Evolutionary conservation across 345 rosid genomes (phyloP).

Genomic region (Euphorbia tirucalli): DNA sequence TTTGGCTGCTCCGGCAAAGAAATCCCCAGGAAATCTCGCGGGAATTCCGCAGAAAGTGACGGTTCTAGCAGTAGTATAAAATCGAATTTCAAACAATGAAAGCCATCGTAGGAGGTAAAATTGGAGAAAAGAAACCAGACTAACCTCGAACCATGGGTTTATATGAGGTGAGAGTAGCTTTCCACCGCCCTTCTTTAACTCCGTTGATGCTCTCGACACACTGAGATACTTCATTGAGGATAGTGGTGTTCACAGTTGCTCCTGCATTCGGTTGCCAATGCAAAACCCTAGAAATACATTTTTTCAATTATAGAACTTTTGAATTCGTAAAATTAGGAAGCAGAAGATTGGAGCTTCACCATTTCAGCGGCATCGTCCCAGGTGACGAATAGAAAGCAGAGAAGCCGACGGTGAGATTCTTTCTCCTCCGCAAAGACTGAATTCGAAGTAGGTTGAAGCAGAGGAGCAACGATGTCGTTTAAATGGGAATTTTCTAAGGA

Average conservation of each 20-base stretch:
- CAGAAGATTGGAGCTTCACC: not conserved
- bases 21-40: constrained; percentile 79
- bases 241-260: constrained; percentile 73
- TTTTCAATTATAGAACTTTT: not conserved
- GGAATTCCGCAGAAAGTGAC: constrained; percentile 46
- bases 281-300: constrained; percentile 58
- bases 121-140: not conserved
- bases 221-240: constrained; percentile 78
- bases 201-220: constrained; percentile 86
- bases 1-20: constrained; percentile 71
- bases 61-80: constrained; percentile 41
- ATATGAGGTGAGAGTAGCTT: constrained; percentile 73
- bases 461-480: not conserved
- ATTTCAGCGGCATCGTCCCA: constrained; percentile 12
- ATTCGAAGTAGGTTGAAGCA: not conserved
- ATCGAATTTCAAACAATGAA: not conserved
- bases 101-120: not conserved
- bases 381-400: not conserved
- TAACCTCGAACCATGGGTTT: constrained; percentile 58
- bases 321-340: not conserved
- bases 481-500: not conserved
- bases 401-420: not conserved
- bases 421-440: not conserved
- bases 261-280: constrained; percentile 93
- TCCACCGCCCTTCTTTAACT: constrained; percentile 87